Percentiles rank a stretch among this genome's conserved stretches.
Conservation (phyloP, 1,139 yeast species). For the Zygoascus sp. region DNA sequence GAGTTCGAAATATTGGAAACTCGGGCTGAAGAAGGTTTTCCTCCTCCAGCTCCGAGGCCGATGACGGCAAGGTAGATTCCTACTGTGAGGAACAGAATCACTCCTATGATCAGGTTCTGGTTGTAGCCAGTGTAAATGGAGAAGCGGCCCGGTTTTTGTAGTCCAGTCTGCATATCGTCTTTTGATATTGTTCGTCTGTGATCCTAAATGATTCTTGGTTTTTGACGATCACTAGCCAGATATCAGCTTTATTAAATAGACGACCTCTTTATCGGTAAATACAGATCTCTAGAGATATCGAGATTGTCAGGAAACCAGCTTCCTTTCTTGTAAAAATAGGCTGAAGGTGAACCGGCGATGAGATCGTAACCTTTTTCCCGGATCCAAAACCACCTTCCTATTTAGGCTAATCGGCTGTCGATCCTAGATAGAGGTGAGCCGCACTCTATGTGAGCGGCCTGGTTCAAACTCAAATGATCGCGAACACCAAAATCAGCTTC, state of each 20-base stretch:
- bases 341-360: too few relatives aligned
- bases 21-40: slow-evolving; percentile 15
- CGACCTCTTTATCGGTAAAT: background rate
- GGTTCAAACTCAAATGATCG: too few relatives aligned
- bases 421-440: too few relatives aligned
- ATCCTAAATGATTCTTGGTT: background rate
- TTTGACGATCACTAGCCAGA: background rate
- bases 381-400: background rate
- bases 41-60: slow-evolving; percentile 19
- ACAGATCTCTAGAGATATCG: background rate
- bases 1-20: slow-evolving; percentile 16
- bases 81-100: slow-evolving; percentile 12
- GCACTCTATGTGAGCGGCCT: too few relatives aligned
- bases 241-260: background rate
- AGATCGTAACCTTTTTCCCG: background rate
- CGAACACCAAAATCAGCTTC: too few relatives aligned
- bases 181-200: background rate
- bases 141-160: background rate
- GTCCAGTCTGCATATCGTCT: background rate
- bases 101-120: slow-evolving; percentile 13
- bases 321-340: background rate
- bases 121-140: slow-evolving; percentile 5
- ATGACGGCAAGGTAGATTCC: slow-evolving; percentile 16
- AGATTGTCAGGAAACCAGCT: too few relatives aligned
- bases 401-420: background rate